phyloP scores from a whole-genome alignment of 78 protist genomes.

The Cavenderia fasciculata region DNA sequence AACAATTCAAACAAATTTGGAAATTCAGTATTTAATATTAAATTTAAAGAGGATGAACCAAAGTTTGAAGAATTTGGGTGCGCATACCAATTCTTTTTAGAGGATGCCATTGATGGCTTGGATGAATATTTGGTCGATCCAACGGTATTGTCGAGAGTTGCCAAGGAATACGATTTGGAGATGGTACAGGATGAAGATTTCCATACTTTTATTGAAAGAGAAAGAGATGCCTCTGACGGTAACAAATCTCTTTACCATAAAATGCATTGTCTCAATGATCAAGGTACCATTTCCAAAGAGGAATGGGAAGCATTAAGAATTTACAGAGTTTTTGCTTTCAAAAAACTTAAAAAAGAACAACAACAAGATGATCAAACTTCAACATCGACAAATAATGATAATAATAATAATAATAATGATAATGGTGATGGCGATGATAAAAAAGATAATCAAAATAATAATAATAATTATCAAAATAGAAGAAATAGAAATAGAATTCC shows the following conservation, averaged over 20 bases:
- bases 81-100: conserved; percentile 57
- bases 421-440: neutral
- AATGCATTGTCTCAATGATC: conserved; percentile 42
- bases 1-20: conserved; percentile 32
- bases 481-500: neutral
- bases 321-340: conserved; percentile 52
- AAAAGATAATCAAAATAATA: neutral
- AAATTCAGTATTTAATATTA: conserved; percentile 37
- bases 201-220: conserved; percentile 21
- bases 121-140: conserved; percentile 73
- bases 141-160: conserved; percentile 36
- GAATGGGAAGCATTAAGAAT: conserved; percentile 77
- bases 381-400: neutral
- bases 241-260: neutral
- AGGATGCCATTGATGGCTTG: conserved; percentile 57
- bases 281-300: conserved; percentile 31
- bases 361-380: too few species aligned
- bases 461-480: conserved; percentile 3
- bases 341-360: neutral
- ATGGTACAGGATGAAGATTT: conserved; percentile 43
- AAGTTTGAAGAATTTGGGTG: conserved; percentile 68
- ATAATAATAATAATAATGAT: neutral
- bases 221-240: neutral
- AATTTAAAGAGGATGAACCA: conserved; percentile 29
- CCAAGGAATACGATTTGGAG: conserved; percentile 53